A percentile compares a stretch with the other conserved stretches of the same genome.
phyloP scores from a whole-genome alignment of 2,329 filamentous ascomycete genomes.

The Camillea tinctor region DNA sequence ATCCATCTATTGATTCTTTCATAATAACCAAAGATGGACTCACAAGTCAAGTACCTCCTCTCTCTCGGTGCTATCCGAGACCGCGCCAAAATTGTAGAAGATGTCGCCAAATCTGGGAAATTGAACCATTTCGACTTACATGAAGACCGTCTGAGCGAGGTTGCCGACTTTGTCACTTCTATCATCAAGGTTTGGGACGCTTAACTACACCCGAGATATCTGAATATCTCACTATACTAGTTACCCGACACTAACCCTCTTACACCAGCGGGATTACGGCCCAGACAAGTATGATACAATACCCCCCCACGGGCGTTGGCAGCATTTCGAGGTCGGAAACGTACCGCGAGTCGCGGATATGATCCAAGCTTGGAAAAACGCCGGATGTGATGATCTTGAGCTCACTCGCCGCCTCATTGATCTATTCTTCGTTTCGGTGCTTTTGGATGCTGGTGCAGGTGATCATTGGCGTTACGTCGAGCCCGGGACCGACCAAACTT shows the following conservation, averaged over 20 bases:
- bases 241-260: neutral
- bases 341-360: too few species aligned
- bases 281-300: neutral
- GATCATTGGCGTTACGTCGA: constrained; percentile 90
- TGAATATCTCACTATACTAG: too few species aligned
- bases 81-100: neutral
- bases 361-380: too few species aligned
- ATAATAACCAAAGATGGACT: neutral
- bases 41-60: neutral
- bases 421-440: constrained; percentile 68
- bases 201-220: neutral
- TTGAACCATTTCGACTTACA: neutral
- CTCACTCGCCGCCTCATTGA: constrained; percentile 51
- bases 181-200: neutral
- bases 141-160: neutral
- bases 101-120: neutral
- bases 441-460: constrained; percentile 84
- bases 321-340: too few species aligned
- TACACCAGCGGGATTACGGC: neutral
- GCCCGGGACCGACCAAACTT: constrained; percentile 77
- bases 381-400: neutral
- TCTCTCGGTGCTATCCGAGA: neutral
- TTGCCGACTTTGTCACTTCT: neutral
- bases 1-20: too few species aligned
- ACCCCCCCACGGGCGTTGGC: too few species aligned